phyloP scores from a whole-genome alignment of 768 basidiomycete genomes.

The Tricholoma hemisulphureum region DNA sequence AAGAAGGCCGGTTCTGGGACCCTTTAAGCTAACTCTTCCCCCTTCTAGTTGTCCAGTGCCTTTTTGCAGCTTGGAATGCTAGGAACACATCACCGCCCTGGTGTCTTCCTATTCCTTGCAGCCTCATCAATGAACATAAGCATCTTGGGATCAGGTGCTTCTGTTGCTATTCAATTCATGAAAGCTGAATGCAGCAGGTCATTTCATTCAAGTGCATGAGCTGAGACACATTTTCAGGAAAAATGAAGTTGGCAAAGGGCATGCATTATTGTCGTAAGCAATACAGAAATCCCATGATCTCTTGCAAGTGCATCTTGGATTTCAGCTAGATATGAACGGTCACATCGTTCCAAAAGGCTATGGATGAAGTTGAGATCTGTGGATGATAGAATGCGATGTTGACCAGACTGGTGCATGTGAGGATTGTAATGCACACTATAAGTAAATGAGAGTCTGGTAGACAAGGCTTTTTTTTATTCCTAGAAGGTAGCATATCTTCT shows the following conservation, averaged over 20 bases:
- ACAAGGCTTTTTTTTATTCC: constrained; percentile 16
- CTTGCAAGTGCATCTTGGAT: background rate
- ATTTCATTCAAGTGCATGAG: background rate
- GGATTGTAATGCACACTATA: background rate
- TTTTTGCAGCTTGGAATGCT: too few species aligned
- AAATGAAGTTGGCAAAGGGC: background rate
- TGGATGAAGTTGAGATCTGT: background rate
- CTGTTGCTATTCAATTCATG: constrained; percentile 12
- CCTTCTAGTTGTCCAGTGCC: too few species aligned
- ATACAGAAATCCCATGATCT: background rate
- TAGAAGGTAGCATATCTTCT: constrained; percentile 18
- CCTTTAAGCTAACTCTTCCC: too few species aligned
- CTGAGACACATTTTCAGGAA: too few species aligned
- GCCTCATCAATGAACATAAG: constrained; percentile 19
- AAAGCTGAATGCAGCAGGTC: background rate
- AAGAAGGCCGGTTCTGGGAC: too few species aligned
- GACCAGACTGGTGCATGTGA: background rate
- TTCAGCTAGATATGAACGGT: too few species aligned
- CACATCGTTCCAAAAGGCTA: background rate
- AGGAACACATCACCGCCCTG: too few species aligned
- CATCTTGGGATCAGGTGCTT: constrained; percentile 3
- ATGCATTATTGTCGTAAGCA: background rate
- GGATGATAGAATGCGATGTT: background rate
- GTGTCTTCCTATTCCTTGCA: constrained; percentile 7
- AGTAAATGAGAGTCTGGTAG: background rate